These are phyloP conservation scores for Porcisia hertigi DNA, from an alignment of 208 protist genomes.

Conservation along the genomic window DNA sequence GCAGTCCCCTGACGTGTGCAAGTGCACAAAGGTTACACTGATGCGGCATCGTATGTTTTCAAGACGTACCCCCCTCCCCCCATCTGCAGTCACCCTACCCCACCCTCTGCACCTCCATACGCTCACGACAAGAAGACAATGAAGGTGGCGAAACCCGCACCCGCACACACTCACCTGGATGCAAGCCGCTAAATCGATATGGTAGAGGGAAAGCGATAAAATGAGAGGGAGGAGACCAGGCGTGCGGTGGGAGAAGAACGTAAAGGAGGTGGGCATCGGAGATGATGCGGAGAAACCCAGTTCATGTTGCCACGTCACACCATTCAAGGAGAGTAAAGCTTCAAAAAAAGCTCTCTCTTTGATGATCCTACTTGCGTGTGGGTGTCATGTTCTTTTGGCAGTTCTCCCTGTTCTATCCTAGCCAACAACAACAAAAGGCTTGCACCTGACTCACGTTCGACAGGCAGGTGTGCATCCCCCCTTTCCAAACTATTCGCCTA, in stretches of 20 bases:
- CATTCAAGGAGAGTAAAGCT: not conserved
- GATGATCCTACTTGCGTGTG: not conserved
- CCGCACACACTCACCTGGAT: slow-evolving; percentile 2
- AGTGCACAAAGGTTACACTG: not conserved
- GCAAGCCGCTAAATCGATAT: not conserved
- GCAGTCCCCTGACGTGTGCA: not conserved
- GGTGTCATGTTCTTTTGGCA: not conserved
- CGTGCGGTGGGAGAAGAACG: not conserved
- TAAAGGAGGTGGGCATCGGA: not conserved
- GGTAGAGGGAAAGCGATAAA: not conserved
- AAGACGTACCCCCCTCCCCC: not conserved
- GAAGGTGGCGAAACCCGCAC: slow-evolving; percentile 7
- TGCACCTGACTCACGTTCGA: no score
- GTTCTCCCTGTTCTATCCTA: not conserved
- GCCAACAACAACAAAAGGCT: no score
- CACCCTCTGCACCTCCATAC: not conserved
- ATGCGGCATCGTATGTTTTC: not conserved
- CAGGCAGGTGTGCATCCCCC: not conserved
- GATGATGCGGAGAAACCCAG: not conserved
- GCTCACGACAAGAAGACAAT: not conserved
- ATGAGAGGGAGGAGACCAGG: not conserved
- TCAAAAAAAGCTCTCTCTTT: not conserved
- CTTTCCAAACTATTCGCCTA: not conserved
- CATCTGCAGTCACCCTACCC: not conserved
- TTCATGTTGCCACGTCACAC: not conserved